Evolutionary conservation across 768 basidiomycete genomes (phyloP).

Genomic region (Tricholoma sp.): DNA sequence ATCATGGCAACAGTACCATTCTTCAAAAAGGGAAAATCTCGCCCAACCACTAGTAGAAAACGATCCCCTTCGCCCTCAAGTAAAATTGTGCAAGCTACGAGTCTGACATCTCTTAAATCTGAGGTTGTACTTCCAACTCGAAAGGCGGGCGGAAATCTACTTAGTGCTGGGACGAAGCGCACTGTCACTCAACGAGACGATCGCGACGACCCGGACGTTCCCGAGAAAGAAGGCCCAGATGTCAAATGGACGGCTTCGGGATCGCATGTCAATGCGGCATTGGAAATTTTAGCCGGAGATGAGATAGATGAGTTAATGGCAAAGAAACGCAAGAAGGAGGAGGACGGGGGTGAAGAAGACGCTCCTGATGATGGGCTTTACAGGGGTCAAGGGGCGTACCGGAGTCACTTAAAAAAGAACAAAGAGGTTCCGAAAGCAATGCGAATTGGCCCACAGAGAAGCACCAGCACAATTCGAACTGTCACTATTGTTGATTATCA

Average conservation of each 20-base stretch:
- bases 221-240: conserved; percentile 59
- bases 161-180: conserved; percentile 51
- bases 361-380: conserved; percentile 83
- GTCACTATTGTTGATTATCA: conserved; percentile 98
- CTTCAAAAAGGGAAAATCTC: conserved; percentile 76
- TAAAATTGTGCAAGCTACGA: conserved; percentile 22
- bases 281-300: conserved; percentile 80
- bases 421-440: conserved; percentile 85
- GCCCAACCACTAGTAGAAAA: conserved; percentile 73
- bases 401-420: conserved; percentile 73
- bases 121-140: conserved; percentile 75
- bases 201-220: conserved; percentile 39
- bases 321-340: conserved; percentile 58
- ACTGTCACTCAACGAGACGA: conserved; percentile 63
- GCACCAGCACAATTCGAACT: conserved; percentile 78
- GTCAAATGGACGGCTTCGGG: conserved; percentile 76
- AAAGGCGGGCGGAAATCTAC: conserved; percentile 61
- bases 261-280: conserved; percentile 67
- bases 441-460: conserved; percentile 78
- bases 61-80: conserved; percentile 60
- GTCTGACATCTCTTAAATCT: conserved; percentile 37
- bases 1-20: conserved; percentile 65
- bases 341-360: conserved; percentile 52
- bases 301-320: conserved; percentile 74
- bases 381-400: conserved; percentile 78